phyloP scores from a whole-genome alignment of 2,329 filamentous ascomycete genomes.

The Cordyceps cicadae region DNA sequence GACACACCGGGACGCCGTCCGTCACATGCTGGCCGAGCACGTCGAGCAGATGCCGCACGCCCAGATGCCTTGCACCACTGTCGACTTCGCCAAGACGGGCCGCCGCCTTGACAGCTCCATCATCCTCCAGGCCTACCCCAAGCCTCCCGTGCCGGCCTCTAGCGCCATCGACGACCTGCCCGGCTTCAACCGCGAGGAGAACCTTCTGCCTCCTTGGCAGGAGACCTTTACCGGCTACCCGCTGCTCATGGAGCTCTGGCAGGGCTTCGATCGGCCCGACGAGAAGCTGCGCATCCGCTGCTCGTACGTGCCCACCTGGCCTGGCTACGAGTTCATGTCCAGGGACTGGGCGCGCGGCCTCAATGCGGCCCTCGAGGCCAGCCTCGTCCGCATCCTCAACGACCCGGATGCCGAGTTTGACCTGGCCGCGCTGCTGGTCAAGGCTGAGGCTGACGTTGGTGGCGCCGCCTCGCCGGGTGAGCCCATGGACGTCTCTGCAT shows the following conservation, averaged over 20 bases:
- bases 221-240: constrained; percentile 12
- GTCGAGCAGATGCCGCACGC: constrained; percentile 10
- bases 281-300: constrained; percentile 9
- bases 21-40: constrained; percentile 11
- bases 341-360: constrained; percentile 8
- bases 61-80: constrained; percentile 13
- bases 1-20: constrained; percentile 9
- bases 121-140: constrained; percentile 10
- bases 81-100: constrained; percentile 11
- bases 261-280: neutral
- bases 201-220: constrained; percentile 9
- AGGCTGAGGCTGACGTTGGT: neutral
- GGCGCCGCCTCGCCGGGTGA: neutral
- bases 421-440: neutral
- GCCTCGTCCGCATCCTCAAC: constrained; percentile 6
- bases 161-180: constrained; percentile 7
- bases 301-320: constrained; percentile 6
- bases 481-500: constrained; percentile 2
- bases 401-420: constrained; percentile 10
- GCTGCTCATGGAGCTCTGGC: constrained; percentile 10
- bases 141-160: neutral
- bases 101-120: constrained; percentile 12
- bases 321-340: constrained; percentile 10
- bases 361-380: constrained; percentile 7
- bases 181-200: constrained; percentile 13